Base-by-base conservation (phyloP, 352 stramenopile species). In the Phytophthora brassicae region DNA sequence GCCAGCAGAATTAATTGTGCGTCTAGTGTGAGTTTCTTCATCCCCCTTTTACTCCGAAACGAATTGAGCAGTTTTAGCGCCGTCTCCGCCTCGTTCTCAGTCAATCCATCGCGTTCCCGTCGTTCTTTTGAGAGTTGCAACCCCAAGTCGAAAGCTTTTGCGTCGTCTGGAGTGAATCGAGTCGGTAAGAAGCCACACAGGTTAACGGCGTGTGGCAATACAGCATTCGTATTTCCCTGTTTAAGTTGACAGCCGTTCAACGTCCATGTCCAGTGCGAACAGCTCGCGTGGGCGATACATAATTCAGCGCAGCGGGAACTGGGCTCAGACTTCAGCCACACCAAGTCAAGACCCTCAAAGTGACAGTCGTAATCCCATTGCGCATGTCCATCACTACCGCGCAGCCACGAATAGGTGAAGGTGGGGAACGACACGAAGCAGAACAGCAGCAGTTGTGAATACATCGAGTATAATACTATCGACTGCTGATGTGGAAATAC, bases 231-330 rank as follows among this genome's bases (percentile, higher is more conserved):
- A 19, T 47, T 26, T 28, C 66, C 66, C 6, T 66, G 48, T 35
- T 75, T 73, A 28, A 79, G 70, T 42, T 64, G 62, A 28, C 72
- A 81, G 5, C 39, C 26, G 17, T 54, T 55, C 16, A 62, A 24
- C 16, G 58, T 64, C 70, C 70, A 81, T 31, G 66, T 75, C 70
- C 70, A 81, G 46, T 81, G 73, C 44, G 73, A 70, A 47, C 73
- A 81, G 11, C 33, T 55, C 6, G 44, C 17, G 1, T 75, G 33
- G 5, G 64, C 44, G 1, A 70, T 36, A 28, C 73, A 81, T 31
- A 77, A 49, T 9, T 68, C 63, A 28, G 63, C 66, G 41, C 73
- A 81, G n/a, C 50, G 46, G n/a, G 60, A 59, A 36, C 67, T 72
- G 28, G 59, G 33, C 39, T 64, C 67, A 17, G 60, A 60, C 50